phyloP scores from a whole-genome alignment of 2,329 filamentous ascomycete species.

The Talaromyces albobiverticillius region DNA sequence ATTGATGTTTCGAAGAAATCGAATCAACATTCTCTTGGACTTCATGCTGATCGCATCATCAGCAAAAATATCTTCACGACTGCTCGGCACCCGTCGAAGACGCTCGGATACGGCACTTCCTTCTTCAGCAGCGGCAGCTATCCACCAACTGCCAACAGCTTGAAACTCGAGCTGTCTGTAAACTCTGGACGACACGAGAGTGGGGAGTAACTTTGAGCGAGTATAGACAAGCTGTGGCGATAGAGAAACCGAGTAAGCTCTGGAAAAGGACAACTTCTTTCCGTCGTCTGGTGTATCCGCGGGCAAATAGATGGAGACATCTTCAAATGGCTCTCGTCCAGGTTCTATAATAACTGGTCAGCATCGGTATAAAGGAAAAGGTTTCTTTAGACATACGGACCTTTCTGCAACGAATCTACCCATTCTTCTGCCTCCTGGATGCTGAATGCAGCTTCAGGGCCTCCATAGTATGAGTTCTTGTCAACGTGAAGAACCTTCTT shows the following conservation, averaged over 20 bases:
- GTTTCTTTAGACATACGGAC: constrained; percentile 25
- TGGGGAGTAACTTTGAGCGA: constrained; percentile 71
- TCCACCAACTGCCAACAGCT: constrained; percentile 87
- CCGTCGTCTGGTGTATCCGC: constrained; percentile 19
- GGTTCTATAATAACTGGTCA: constrained; percentile 24
- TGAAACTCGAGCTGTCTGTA: constrained; percentile 91
- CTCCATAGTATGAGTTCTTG: constrained; percentile 83
- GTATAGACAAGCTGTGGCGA: constrained; percentile 85
- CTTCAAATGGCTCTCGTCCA: constrained; percentile 35
- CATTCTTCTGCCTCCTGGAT: constrained; percentile 77
- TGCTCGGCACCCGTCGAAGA: constrained; percentile 75
- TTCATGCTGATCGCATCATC: constrained; percentile 72
- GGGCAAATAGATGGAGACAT: constrained; percentile 31
- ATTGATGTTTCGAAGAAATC: constrained; percentile 83
- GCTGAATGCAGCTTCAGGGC: constrained; percentile 78
- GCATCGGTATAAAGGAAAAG: constrained; percentile 9
- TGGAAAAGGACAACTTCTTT: constrained; percentile 48
- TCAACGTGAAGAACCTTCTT: constrained; percentile 92
- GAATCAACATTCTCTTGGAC: constrained; percentile 85
- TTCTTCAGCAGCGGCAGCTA: constrained; percentile 14
- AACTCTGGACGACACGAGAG: constrained; percentile 83
- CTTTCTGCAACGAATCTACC: constrained; percentile 51
- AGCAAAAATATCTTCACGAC: constrained; percentile 86
- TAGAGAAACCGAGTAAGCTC: constrained; percentile 78
- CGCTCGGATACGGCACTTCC: constrained; percentile 23